phyloP scores from a whole-genome alignment of 179 eudicot species.

The Sideroxylon spinosum region DNA sequence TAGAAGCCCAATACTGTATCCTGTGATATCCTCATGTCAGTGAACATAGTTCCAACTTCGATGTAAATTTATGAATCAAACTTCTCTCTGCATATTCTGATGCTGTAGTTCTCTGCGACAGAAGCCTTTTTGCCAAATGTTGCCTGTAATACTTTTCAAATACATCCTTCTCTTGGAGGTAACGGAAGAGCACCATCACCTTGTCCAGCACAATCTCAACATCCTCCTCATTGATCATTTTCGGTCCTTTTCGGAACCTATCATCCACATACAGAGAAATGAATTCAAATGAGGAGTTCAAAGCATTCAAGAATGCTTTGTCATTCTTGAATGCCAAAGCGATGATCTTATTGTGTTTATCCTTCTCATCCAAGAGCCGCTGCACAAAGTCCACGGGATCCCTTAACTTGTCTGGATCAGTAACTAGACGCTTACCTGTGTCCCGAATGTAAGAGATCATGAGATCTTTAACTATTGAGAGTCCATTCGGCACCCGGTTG shows the following conservation, averaged over 20 bases:
- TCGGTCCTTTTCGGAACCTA: conserved; percentile 79
- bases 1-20: conserved; percentile 74
- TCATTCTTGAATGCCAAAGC: conserved; percentile 61
- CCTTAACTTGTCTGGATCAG: conserved; percentile 81
- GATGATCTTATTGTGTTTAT: conserved; percentile 75
- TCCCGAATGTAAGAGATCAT: conserved; percentile 89
- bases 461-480: conserved; percentile 62
- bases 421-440: conserved; percentile 80
- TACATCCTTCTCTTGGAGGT: conserved; percentile 87
- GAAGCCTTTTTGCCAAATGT: conserved; percentile 76
- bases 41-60: conserved; percentile 84
- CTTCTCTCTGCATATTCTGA: conserved; percentile 93
- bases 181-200: conserved; percentile 86
- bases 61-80: conserved; percentile 76
- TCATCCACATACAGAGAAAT: conserved; percentile 90
- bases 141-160: conserved; percentile 87
- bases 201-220: conserved; percentile 75
- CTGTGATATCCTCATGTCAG: conserved; percentile 83
- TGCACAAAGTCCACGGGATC: conserved; percentile 94
- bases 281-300: conserved; percentile 84
- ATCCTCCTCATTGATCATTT: conserved; percentile 85
- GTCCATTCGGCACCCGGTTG: conserved; percentile 70
- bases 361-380: conserved; percentile 70
- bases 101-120: conserved; percentile 57
- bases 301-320: conserved; percentile 83